Base-by-base conservation (phyloP, 225 moss, liverwort and hornwort species). In the Marchantia paleacea region DNA sequence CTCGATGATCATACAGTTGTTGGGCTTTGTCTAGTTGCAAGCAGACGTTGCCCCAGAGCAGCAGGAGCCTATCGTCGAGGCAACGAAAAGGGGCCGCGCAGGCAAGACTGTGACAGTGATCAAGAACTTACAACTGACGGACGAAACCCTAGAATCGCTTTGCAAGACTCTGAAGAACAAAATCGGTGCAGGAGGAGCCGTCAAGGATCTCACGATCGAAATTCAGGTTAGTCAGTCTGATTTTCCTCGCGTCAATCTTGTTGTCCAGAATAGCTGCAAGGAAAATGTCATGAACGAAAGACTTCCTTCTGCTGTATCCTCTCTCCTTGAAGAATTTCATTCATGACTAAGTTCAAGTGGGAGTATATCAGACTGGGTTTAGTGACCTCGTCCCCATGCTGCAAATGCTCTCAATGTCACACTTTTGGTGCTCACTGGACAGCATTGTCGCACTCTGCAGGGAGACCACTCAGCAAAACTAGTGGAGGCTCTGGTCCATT, bases 41-140 rank as follows among this genome's bases (percentile, higher is more conserved):
- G 89, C 84, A 52, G 91, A 93, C 80, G 82, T 86, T 64, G 80
- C 80, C 70, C 89, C 93, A 29, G 89, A 88, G 72, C 88, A 89
- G 80, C 93, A 93, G 80, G 84, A 72, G 31, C 61, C 75, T 0
- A 52, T 88, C 39, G 85, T 93, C 12, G 89, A 91, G 82, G 93
- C 90, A 77, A 93, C 91, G 12, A 93, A 89, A 66, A 83, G 91
- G 69, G 90, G 91, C 8, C 89, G 93, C 24, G 93, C 86, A 19
- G 93, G 93, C 19, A 93, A 93, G 83, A 91, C 90, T 55, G 93
- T 93, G 65, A 93, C 90, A 24, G 81, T 93, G 47, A 86, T 93
- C 61, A 90, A 89, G 85, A 84, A 86, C 30, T 80, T 93, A 79
- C 89, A 89, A 75, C 80, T 89, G 85, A 87, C 82, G 69, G 69